Conservation (phyloP, 140 eudicot species). For the Senecio squalidus region DNA sequence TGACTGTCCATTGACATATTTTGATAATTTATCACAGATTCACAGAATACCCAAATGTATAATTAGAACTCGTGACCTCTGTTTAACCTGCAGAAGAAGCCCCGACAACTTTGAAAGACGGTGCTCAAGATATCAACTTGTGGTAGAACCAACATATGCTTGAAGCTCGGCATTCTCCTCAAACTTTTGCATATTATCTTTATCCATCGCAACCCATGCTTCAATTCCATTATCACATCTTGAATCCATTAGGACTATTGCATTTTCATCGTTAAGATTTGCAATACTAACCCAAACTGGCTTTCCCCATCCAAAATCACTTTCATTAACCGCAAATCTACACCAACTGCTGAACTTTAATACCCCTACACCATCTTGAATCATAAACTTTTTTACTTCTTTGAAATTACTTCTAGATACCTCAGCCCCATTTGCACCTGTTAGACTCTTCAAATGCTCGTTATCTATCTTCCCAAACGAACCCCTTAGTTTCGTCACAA, state of each 20-base stretch:
- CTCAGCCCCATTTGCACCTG: constrained; percentile 41
- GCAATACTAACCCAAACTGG: constrained; percentile 52
- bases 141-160: background rate
- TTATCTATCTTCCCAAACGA: constrained; percentile 31
- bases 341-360: constrained; percentile 52
- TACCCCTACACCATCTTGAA: constrained; percentile 25
- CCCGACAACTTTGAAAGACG: background rate
- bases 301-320: constrained; percentile 68
- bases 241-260: constrained; percentile 35
- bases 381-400: constrained; percentile 13
- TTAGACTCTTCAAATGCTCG: constrained; percentile 18
- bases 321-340: constrained; percentile 33
- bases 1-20: too few species aligned
- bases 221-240: constrained; percentile 36
- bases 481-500: constrained; percentile 34
- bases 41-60: background rate
- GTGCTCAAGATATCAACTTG: background rate
- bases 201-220: constrained; percentile 44
- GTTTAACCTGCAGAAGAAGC: background rate
- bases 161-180: constrained; percentile 34
- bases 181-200: constrained; percentile 41
- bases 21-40: too few species aligned
- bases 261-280: constrained; percentile 22
- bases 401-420: constrained; percentile 24
- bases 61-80: background rate